Evolutionary conservation across 2,329 filamentous ascomycete genomes (phyloP), one percentile per base, ranked within the genome.

Genomic region (Penicillium sclerotiorum): DNA sequence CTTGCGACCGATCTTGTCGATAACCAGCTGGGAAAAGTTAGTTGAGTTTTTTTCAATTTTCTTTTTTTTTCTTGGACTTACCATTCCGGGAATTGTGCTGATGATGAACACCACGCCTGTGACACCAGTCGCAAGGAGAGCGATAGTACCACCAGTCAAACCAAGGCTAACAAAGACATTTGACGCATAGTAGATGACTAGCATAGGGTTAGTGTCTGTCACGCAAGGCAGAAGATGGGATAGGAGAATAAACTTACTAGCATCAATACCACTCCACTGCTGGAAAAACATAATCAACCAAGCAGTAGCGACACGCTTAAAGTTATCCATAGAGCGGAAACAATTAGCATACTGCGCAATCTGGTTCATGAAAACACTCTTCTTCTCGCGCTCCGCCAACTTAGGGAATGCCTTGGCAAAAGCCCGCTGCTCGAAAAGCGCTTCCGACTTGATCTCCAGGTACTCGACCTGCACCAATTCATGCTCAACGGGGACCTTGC

Each of bases 271-370:
- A 21, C 61, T 69, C 66, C 73, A 76, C 50, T 78, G 76, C 58
- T 78, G 76, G 58, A 76, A 77, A 57, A 78, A 77, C 75, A 77
- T 77, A 11, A 77, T 55, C 25, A 75, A 55, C 70, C 72, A 74
- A 2, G 72, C 76, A 8, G 68, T 74, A 6, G 68, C 53, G 4
- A 77, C 73, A 30, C 76, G 70, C 65, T 76, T 77, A 52, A 81
- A 70, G 60, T 80, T 80, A 51, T 80, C 77, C 71, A 64, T 71
- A 8, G 73, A 75, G 21, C 74, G 67, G 50, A 80, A 63, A 35
- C 76, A 73, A 47, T 77, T 74, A 48, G 67, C 69, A 52, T 82
- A 81, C 52, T 80, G 77, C 0, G 78, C 77, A 40, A 80, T 65
- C 59, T 81, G 73, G 18, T 74, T 60, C 56, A 62, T 61, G 59